Percentiles rank a stretch among this genome's conserved stretches.
Conservation (phyloP, 2,329 filamentous ascomycete genomes). For the Penicillium sp. region DNA sequence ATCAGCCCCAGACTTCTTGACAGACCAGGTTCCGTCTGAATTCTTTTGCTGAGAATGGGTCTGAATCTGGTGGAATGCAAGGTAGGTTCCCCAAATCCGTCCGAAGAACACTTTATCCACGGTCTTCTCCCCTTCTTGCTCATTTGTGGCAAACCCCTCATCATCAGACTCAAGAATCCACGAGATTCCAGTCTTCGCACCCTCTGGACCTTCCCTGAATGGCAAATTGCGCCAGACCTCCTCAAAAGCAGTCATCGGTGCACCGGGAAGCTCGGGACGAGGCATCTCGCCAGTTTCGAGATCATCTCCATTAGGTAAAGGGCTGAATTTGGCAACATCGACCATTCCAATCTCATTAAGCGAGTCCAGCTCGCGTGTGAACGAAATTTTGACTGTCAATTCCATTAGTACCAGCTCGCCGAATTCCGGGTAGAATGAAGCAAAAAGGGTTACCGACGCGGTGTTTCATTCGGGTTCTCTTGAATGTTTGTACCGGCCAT, state of each 20-base stretch:
- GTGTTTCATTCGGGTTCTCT: constrained; percentile 17
- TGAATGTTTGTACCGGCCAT: constrained; percentile 23
- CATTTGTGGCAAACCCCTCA: constrained; percentile 2
- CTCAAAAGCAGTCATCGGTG: constrained; percentile 58
- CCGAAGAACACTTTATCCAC: constrained; percentile 35
- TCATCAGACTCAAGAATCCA: constrained; percentile 36
- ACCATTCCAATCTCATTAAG: constrained; percentile 36
- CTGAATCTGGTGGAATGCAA: constrained; percentile 36
- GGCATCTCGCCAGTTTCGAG: constrained; percentile 47
- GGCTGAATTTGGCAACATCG: constrained; percentile 43
- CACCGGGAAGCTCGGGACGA: constrained; percentile 38
- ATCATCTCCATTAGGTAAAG: constrained; percentile 45
- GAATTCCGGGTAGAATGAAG: not conserved
- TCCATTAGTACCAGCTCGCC: not conserved
- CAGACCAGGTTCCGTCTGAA: constrained; percentile 12
- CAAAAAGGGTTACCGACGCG: not conserved
- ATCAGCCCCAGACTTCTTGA: constrained; percentile 27
- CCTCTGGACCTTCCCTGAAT: constrained; percentile 36
- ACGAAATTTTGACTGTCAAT: constrained; percentile 37
- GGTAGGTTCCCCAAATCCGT: constrained; percentile 36
- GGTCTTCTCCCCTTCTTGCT: constrained; percentile 17
- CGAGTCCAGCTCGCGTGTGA: constrained; percentile 46
- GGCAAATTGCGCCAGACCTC: constrained; percentile 65
- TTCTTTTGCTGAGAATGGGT: constrained; percentile 12
- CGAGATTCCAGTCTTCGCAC: constrained; percentile 24